A percentile compares a stretch with the other conserved stretches of the same genome.
Evolutionary conservation across 2,329 filamentous ascomycete genomes (phyloP).

Genomic region (Talaromyces atroroseus): DNA sequence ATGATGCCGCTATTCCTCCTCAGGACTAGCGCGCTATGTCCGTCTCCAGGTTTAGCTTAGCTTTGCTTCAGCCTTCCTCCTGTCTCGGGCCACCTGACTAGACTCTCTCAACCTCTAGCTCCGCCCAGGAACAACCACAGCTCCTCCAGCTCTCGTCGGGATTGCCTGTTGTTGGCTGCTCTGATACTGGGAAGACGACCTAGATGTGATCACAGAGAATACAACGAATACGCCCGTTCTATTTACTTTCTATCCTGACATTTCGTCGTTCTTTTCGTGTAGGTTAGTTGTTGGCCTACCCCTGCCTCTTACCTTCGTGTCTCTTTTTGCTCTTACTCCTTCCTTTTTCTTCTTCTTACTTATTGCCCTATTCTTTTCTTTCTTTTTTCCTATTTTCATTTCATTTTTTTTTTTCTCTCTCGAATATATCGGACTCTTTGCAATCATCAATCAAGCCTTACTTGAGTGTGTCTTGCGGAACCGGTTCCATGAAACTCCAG

Average conservation of each 20-base stretch:
- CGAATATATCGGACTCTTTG: not conserved
- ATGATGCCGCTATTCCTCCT: not conserved
- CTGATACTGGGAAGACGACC: not conserved
- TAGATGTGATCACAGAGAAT: not conserved
- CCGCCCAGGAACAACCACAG: not conserved
- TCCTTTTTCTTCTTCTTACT: constrained; percentile 4
- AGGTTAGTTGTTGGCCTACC: constrained; percentile 29
- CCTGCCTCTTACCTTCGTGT: constrained; percentile 17
- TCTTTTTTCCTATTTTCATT: constrained; percentile 3
- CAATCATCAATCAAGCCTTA: not conserved
- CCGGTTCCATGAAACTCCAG: not conserved
- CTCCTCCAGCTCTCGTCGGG: not conserved
- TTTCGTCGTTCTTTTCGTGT: constrained; percentile 19
- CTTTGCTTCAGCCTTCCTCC: not conserved
- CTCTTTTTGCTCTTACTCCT: constrained; percentile 13
- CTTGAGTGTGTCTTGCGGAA: not conserved
- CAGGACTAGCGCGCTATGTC: not conserved
- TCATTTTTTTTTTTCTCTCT: not conserved
- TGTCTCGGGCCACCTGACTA: not conserved
- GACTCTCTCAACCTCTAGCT: not conserved
- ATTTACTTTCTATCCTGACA: not conserved
- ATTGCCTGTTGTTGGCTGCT: not conserved
- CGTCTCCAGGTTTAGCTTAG: too few species aligned
- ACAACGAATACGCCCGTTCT: not conserved
- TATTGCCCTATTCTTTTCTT: constrained; percentile 5